Evolutionary conservation across 140 eudicot species (phyloP), one percentile per base, ranked within the genome.

Genomic region (Bidens hawaiensis): DNA sequence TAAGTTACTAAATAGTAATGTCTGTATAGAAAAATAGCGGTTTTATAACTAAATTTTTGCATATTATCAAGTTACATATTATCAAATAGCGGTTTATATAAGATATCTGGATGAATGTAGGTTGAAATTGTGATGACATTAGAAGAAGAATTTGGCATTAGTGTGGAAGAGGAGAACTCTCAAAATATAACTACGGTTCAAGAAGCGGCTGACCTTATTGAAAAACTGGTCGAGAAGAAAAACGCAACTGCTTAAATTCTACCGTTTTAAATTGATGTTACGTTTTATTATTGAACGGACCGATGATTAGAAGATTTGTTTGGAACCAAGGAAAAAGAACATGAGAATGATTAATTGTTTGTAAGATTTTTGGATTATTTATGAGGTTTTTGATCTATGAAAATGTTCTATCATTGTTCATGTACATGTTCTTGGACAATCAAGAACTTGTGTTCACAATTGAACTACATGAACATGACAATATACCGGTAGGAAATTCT

Each of bases 61-160:
- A n/a, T n/a, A n/a, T n/a, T n/a, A n/a, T n/a, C n/a, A n/a, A n/a
- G n/a, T n/a, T n/a, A n/a, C n/a, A n/a, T n/a, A n/a, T n/a, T n/a
- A n/a, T n/a, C n/a, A n/a, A n/a, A n/a, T n/a, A n/a, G n/a, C n/a
- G n/a, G n/a, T n/a, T n/a, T n/a, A n/a, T n/a, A n/a, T n/a, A n/a
- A n/a, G n/a, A n/a, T 2, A 2, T 33, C 46, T 58, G 21, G 49
- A 17, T 65, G 15, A 57, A 66, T 50, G 31, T 69, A 90, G 96
- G 97, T 90, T 4, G 97, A 90, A 83, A 87, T 90, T 63, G 96
- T 87, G 75, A 90, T 86, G 97, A 89, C 85, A 30, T 71, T 90
- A 14, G 95, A 84, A 78, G 95, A 90, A 80, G 90, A 83, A 61
- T 86, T 90, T 49, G 90, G 84, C 15, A 82, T 90, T 70, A 74